phyloP scores from a whole-genome alignment of 2,329 filamentous ascomycete genomes.

The Penicillium sp. region DNA sequence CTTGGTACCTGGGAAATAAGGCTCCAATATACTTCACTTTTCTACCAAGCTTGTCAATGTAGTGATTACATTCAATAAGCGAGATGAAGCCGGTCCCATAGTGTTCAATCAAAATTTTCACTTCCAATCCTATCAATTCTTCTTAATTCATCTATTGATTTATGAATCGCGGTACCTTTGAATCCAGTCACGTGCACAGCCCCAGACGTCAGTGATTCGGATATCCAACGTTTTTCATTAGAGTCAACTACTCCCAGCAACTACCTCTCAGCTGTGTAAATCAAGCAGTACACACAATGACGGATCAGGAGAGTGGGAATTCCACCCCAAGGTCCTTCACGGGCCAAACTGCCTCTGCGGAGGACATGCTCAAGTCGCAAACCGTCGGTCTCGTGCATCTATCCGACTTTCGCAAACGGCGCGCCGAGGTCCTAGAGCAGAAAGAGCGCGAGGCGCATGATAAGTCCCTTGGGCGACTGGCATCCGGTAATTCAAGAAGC shows the following conservation, averaged over 20 bases:
- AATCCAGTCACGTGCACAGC: background rate
- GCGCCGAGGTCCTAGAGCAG: slow-evolving; percentile 88
- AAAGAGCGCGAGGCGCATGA: slow-evolving; percentile 80
- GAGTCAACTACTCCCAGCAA: background rate
- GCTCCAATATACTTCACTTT: background rate
- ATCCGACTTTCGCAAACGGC: slow-evolving; percentile 92
- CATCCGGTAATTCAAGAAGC: slow-evolving; percentile 49
- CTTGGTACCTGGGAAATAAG: background rate
- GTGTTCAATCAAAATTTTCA: too few species aligned
- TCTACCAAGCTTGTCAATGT: background rate
- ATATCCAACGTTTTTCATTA: background rate
- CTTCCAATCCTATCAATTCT: background rate
- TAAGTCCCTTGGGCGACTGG: slow-evolving; percentile 50
- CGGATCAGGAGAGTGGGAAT: slow-evolving; percentile 39
- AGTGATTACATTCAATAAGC: background rate
- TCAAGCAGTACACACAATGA: slow-evolving; percentile 4
- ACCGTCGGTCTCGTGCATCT: slow-evolving; percentile 90
- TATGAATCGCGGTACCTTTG: background rate
- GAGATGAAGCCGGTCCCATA: background rate
- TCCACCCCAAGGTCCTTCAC: slow-evolving; percentile 62
- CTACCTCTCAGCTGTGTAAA: background rate
- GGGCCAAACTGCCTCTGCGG: slow-evolving; percentile 71
- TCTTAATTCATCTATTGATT: background rate
- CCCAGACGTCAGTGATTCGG: slow-evolving; percentile 16
- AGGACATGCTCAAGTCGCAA: slow-evolving; percentile 79